Evolutionary conservation across 139 green algal genomes (phyloP), one percentile per base, ranked within the genome.

Genomic region (Deuterostichococcus epilithicus): DNA sequence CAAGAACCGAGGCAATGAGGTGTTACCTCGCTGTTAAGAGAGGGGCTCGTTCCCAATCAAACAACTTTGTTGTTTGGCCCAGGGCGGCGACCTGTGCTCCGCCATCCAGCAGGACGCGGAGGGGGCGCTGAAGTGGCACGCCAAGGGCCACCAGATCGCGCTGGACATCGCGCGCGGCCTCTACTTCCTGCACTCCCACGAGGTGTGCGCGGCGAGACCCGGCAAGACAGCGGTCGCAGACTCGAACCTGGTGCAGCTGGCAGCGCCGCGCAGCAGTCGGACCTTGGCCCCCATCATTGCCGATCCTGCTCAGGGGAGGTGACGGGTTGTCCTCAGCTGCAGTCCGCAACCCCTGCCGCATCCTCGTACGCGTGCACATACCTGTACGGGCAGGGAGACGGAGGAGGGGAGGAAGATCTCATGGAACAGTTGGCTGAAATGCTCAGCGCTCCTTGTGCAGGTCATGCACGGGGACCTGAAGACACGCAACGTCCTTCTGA

Each of bases 391-490:
- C n/a, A n/a, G n/a, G n/a, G n/a, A n/a, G n/a, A n/a, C n/a, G n/a
- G n/a, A n/a, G n/a, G n/a, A n/a, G n/a, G n/a, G n/a, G n/a, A n/a
- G n/a, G n/a, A n/a, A n/a, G n/a, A n/a, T n/a, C n/a, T n/a, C n/a
- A n/a, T n/a, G n/a, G n/a, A n/a, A n/a, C n/a, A n/a, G n/a, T n/a
- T n/a, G n/a, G n/a, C n/a, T n/a, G n/a, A n/a, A n/a, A 18, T 60
- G 45, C 15, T 18, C 45, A 60, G n/a, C n/a, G n/a, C n/a, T n/a
- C n/a, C n/a, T n/a, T n/a, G n/a, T 76, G 73, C 73, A 77, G 73
- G 69, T 84, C 37, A 63, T 81, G 37, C 80, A 84, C 65, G 68
- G 79, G 22, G 80, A 84, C 36, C 63, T 79, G 47, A 84, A 84
- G 75, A 80, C 44, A 0, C 67, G 70, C 70, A 84, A 84, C 42